Percentiles rank a stretch among this genome's conserved stretches.
These are phyloP conservation scores for Trichophyton verrucosum DNA, from an alignment of 2,329 filamentous ascomycete species.

Conservation along the genomic window DNA sequence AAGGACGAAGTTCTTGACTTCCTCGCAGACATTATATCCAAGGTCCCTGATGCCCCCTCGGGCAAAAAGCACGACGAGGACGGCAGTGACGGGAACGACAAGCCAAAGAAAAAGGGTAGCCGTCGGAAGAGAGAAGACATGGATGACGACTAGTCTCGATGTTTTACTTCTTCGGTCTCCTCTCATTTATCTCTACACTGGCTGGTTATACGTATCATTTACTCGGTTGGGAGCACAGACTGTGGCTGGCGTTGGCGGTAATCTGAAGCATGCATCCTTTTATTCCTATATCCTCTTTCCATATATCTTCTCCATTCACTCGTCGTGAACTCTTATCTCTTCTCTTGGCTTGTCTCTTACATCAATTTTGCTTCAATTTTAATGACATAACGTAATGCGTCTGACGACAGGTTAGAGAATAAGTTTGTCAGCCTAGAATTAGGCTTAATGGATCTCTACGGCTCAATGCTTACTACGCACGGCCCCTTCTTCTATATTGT, in stretches of 20 bases:
- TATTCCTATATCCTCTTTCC: no score
- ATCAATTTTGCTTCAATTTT: neutral
- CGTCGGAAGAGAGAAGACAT: conserved; percentile 31
- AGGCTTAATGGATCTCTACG: neutral
- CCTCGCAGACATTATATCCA: conserved; percentile 74
- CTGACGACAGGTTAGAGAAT: neutral
- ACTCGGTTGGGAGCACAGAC: neutral
- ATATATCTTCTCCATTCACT: neutral
- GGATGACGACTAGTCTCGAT: conserved; percentile 17
- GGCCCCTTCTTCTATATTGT: no score
- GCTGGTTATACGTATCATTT: neutral
- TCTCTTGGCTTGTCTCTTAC: neutral
- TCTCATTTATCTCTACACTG: neutral
- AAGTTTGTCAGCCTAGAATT: neutral
- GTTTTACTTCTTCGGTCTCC: neutral
- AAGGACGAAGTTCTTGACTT: conserved; percentile 92
- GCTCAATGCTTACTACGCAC: no score
- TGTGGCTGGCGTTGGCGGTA: neutral
- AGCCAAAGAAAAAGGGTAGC: conserved; percentile 35
- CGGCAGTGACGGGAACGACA: conserved; percentile 36
- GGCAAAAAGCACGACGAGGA: conserved; percentile 32
- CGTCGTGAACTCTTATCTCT: neutral
- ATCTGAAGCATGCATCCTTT: neutral
- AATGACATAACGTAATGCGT: neutral
- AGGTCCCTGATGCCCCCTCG: conserved; percentile 55